Conservation (phyloP, 345 rosid species). For the Euphorbia pulcherrima region DNA sequence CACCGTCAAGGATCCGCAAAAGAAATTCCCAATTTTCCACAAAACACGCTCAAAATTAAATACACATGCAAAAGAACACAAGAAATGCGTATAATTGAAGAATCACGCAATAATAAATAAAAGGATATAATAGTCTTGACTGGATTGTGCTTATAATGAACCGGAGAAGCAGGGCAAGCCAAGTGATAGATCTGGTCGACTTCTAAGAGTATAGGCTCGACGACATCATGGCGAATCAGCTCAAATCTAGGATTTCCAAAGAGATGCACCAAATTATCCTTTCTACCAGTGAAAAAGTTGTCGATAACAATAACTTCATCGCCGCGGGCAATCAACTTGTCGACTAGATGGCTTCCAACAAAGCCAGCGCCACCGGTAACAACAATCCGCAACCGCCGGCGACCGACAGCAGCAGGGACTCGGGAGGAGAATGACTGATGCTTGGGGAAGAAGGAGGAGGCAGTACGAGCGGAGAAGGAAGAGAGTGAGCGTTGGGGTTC, state of each 20-base stretch:
- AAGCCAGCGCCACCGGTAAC: constrained; percentile 98
- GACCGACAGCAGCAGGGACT: constrained; percentile 67
- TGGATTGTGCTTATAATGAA: constrained; percentile 92
- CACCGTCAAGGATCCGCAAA: constrained; percentile 52
- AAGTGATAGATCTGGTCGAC: constrained; percentile 99
- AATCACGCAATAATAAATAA: not conserved
- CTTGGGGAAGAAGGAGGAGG: not conserved
- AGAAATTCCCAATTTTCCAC: not conserved
- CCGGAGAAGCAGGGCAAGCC: constrained; percentile 99
- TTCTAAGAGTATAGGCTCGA: constrained; percentile 89
- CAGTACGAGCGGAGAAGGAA: constrained; percentile 14
- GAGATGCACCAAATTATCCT: constrained; percentile 79
- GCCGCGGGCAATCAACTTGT: constrained; percentile 78
- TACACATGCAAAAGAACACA: constrained; percentile 2
- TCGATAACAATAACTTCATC: constrained; percentile 95
- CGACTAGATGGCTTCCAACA: constrained; percentile 96
- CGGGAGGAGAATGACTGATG: constrained; percentile 37
- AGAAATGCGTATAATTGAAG: not conserved
- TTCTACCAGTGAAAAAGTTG: constrained; percentile 93
- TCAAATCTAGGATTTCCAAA: constrained; percentile 85
- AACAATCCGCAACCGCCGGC: constrained; percentile 68
- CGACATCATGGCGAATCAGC: constrained; percentile 93
- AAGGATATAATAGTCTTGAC: constrained; percentile 99
- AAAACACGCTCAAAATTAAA: not conserved
- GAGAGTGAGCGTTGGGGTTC: constrained; percentile 38